A percentile compares a stretch with the other conserved stretches of the same genome.
Conservation (phyloP, 2,329 filamentous ascomycete species). For the Xylaria sp. region DNA sequence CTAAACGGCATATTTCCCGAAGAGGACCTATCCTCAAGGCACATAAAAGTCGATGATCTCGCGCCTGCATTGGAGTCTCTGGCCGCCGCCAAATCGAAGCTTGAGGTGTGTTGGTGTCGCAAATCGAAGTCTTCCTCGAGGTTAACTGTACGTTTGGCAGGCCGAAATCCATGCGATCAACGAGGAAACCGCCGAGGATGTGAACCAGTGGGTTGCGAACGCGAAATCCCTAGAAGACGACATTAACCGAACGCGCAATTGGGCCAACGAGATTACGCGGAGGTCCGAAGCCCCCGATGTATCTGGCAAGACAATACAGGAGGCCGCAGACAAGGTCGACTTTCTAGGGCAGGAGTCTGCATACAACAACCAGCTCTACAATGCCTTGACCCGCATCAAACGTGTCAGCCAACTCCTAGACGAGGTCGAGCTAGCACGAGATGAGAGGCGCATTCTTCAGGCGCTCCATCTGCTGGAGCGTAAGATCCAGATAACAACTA, state of each 20-base stretch:
- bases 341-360: conserved; percentile 63
- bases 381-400: conserved; percentile 57
- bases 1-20: conserved; percentile 53
- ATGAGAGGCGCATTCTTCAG: conserved; percentile 62
- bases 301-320: conserved; percentile 57
- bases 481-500: conserved; percentile 41
- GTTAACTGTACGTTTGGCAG: conserved; percentile 45
- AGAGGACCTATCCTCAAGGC: conserved; percentile 49
- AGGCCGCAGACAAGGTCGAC: conserved; percentile 60
- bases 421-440: conserved; percentile 62
- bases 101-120: conserved; percentile 47
- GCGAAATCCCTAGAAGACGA: conserved; percentile 85
- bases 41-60: conserved; percentile 45
- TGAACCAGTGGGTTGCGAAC: conserved; percentile 85
- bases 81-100: conserved; percentile 48
- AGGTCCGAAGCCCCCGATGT: conserved; percentile 70
- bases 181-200: conserved; percentile 75
- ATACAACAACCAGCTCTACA: conserved; percentile 63
- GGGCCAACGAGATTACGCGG: conserved; percentile 80
- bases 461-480: conserved; percentile 63
- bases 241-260: conserved; percentile 77
- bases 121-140: background rate
- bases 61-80: conserved; percentile 50
- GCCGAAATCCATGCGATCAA: conserved; percentile 78
- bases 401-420: conserved; percentile 66